Base-by-base conservation (phyloP, 2,329 filamentous ascomycete species). In the Pyrenochaeta sp. region DNA sequence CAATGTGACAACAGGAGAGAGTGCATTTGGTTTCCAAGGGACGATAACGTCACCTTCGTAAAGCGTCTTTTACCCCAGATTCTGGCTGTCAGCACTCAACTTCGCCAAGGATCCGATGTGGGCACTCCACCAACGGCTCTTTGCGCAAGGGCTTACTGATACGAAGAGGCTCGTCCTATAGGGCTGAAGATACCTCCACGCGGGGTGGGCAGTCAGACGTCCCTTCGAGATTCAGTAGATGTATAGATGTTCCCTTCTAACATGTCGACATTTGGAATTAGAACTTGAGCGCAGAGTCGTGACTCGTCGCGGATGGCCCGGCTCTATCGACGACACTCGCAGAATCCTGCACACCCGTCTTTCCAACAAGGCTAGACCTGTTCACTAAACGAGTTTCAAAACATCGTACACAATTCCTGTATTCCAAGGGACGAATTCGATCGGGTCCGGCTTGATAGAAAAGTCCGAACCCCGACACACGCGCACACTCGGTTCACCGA, bases 61-160 rank as follows among this genome's bases (percentile, higher is more conserved):
- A 49, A 45, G 32, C 56, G 39, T 43, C 27, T 30, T 49, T 51
- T 59, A 61, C 57, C 60, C 64, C 59, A 56, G 64, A 64, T 68
- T 52, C 45, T 28, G 43, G 40, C 48, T 42, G 68, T 69, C 64
- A 70, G 68, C 68, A 69, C 63, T 66, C 66, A 69, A 69, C 56
- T 54, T 50, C 25, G 64, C 64, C 58, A 67, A 65, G 62, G 55
- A 56, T 65, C 54, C 60, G 52, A 58, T 54, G 54, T 58, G 54
- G 58, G 52, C 56, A 50, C 56, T 60, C 57, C 61, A 59, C 61
- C 52, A 58, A 53, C 67, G 67, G 66, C 61, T 60, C 47, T 58
- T 58, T 64, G 67, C 67, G 56, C 67, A 68, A 69, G 67, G 63
- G 68, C 68, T 71, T 65, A 71, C 68, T 55, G 57, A 59, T 57